phyloP scores from a whole-genome alignment of 176 grass and related monocot genomes.

The Musa beccarii region DNA sequence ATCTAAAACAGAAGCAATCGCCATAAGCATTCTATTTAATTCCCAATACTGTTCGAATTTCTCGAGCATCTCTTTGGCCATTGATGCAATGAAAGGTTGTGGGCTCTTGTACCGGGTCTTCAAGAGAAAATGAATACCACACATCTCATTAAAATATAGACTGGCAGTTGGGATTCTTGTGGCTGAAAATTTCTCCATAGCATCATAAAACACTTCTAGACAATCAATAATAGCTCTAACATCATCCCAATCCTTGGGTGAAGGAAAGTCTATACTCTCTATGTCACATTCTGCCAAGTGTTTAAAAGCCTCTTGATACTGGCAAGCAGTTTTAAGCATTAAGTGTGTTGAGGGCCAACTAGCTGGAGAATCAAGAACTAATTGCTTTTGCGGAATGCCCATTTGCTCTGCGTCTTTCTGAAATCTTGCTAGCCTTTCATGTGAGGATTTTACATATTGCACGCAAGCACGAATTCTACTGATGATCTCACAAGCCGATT shows the following conservation, averaged over 20 bases:
- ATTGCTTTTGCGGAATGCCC: constrained; percentile 50
- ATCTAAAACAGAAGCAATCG: constrained; percentile 93
- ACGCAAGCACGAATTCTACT: constrained; percentile 52
- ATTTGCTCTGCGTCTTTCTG: constrained; percentile 54
- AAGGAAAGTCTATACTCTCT: constrained; percentile 44
- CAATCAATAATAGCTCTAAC: constrained; percentile 80
- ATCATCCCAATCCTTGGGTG: constrained; percentile 73
- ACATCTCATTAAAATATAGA: constrained; percentile 93
- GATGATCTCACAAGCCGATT: constrained; percentile 48
- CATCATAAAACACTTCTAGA: constrained; percentile 84
- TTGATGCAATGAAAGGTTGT: constrained; percentile 58
- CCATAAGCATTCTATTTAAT: constrained; percentile 64
- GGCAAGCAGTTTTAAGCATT: constrained; percentile 91
- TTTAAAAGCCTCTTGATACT: constrained; percentile 66
- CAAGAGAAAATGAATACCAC: constrained; percentile 84
- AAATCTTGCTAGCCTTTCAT: constrained; percentile 63
- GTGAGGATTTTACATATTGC: constrained; percentile 76
- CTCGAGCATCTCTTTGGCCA: constrained; percentile 72
- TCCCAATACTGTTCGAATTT: constrained; percentile 90
- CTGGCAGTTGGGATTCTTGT: constrained; percentile 69
- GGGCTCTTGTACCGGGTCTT: constrained; percentile 70
- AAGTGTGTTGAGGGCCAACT: constrained; percentile 69
- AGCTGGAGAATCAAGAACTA: constrained; percentile 74
- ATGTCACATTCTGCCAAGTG: constrained; percentile 62
- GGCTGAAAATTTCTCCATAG: constrained; percentile 70